phyloP scores from a whole-genome alignment of 2,329 filamentous ascomycete genomes.

The Xylariaceae sp. region DNA sequence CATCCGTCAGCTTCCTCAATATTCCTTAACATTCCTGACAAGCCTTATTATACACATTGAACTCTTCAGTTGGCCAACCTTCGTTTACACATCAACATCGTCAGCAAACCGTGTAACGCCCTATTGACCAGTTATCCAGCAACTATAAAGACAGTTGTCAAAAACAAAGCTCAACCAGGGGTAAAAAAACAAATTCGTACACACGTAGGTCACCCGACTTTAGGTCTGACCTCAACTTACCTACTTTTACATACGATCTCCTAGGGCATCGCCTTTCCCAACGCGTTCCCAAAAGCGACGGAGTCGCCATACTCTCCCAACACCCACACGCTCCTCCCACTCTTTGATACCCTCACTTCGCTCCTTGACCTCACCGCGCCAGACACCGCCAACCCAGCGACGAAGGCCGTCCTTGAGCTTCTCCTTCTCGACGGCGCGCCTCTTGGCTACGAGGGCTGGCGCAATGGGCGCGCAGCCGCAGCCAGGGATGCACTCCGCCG shows the following conservation, averaged over 20 bases:
- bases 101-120: background rate
- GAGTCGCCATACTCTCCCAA: slow-evolving; percentile 66
- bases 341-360: slow-evolving; percentile 54
- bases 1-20: background rate
- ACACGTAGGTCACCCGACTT: background rate
- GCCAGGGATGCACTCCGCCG: slow-evolving; percentile 59
- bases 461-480: slow-evolving; percentile 56
- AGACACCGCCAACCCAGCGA: slow-evolving; percentile 68
- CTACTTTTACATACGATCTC: background rate
- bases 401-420: slow-evolving; percentile 70
- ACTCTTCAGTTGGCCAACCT: background rate
- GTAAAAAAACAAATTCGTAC: background rate
- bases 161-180: background rate
- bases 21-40: background rate
- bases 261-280: slow-evolving; percentile 45
- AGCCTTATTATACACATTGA: background rate
- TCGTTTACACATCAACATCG: slow-evolving; percentile 2
- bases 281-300: slow-evolving; percentile 72
- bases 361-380: slow-evolving; percentile 59
- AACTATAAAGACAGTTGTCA: slow-evolving; percentile 5
- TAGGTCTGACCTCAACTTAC: background rate
- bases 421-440: slow-evolving; percentile 69
- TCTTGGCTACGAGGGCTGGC: slow-evolving; percentile 67
- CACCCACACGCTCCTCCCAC: slow-evolving; percentile 58
- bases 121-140: slow-evolving; percentile 2